Evolutionary conservation across 2,329 filamentous ascomycete genomes (phyloP), one percentile per base, ranked within the genome.

Genomic region (Alternaria infectoria): DNA sequence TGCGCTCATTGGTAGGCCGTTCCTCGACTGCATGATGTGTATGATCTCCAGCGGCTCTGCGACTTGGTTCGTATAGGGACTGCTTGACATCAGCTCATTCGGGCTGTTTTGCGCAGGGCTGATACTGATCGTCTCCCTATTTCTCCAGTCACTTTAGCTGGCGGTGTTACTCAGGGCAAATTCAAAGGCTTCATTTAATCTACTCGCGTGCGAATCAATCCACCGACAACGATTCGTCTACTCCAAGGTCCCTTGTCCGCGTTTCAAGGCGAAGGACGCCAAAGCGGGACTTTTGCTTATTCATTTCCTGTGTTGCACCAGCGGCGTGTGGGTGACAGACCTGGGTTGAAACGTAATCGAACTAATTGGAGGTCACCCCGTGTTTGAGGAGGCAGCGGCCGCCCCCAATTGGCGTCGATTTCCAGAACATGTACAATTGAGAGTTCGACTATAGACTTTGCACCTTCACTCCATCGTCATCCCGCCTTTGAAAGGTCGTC

Each of bases 1-100:
- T 23, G 46, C 50, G n/a, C 25, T 51, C 13, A 61, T 57, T 62
- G 59, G 54, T 25, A 59, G 59, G 46, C 50, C 30, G 32, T 32
- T 36, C 17, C 30, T 28, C 17, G 23, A 50, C 54, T 61, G 58
- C 61, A 64, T 61, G 49, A 57, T 40, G 17, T 54, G 61, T 61
- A 57, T 61, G 58, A 64, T 61, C 57, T 64, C 40, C 57, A 57
- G 52, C 55, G 70, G 72, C 71, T 76, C 74, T 72, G 69, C 71
- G 59, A 71, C 74, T 68, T 55, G 64, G 44, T 65, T 64, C 61
- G 69, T 66, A 66, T 63, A 72, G 57, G 62, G 59, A 59, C 17
- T 71, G 72, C 67, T 45, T 73, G 69, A 70, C 54, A 54, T 68
- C 56, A 67, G 61, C 66, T 60, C 60, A 66, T 72, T 61, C 47